Percentiles rank a stretch among this genome's conserved stretches.
phyloP scores from a whole-genome alignment of 2,329 filamentous ascomycete genomes.

The Rutstroemia sp. region DNA sequence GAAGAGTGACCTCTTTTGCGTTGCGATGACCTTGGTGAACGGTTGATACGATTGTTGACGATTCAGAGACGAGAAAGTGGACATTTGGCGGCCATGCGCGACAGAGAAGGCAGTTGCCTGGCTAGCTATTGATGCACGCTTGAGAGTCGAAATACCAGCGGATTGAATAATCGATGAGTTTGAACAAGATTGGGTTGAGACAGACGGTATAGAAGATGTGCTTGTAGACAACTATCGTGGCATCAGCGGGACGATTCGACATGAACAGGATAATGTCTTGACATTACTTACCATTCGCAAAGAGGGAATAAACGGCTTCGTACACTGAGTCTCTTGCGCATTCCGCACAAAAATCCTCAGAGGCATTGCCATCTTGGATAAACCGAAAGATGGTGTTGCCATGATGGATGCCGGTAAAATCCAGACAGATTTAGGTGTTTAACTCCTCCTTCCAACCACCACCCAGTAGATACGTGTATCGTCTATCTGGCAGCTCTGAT shows the following conservation, averaged over 20 bases:
- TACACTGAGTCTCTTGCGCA: neutral
- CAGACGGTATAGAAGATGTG: conserved; percentile 12
- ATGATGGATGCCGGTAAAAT: conserved; percentile 6
- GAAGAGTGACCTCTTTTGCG: conserved; percentile 24
- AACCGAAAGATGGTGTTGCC: neutral
- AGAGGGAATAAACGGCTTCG: neutral
- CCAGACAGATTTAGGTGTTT: neutral
- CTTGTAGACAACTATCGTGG: conserved; percentile 1
- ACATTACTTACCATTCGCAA: conserved; percentile 2
- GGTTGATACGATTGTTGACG: conserved; percentile 13
- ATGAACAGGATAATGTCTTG: neutral
- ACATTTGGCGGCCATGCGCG: conserved; percentile 20
- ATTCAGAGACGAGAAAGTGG: conserved; percentile 16
- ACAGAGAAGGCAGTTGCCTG: conserved; percentile 13
- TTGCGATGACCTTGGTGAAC: conserved; percentile 5
- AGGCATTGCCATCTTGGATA: conserved; percentile 5
- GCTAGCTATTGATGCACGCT: conserved; percentile 16
- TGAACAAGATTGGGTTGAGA: conserved; percentile 8
- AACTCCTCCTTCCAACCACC: conserved; percentile 10
- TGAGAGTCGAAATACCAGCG: neutral
- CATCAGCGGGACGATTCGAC: neutral
- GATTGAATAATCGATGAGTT: neutral
- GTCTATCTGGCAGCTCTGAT: neutral
- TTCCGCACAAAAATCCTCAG: conserved; percentile 1
- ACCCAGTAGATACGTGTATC: neutral